Evolutionary conservation across 2,329 filamentous ascomycete species (phyloP).

Genomic region (Immersiporthe knoxdaviesiana): DNA sequence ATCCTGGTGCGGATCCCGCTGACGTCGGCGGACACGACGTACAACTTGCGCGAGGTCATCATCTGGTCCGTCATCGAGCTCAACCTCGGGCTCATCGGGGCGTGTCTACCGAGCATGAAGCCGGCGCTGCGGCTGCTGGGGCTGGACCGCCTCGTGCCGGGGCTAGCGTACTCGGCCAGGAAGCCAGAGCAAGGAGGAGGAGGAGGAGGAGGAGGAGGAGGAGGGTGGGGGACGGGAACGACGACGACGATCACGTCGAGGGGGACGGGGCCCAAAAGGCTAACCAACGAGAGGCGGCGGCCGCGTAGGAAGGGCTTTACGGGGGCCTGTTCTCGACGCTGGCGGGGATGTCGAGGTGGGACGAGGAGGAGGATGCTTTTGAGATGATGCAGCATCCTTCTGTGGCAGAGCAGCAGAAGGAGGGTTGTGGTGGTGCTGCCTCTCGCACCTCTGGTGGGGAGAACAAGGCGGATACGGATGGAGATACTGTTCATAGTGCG

Average conservation of each 20-base stretch:
- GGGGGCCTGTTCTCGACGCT: background rate
- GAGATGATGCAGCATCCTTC: background rate
- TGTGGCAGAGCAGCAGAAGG: background rate
- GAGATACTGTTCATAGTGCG: background rate
- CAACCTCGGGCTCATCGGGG: background rate
- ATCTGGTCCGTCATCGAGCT: slow-evolving; percentile 2
- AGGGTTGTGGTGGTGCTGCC: too few species aligned
- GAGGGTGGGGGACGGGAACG: too few species aligned
- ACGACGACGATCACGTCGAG: background rate
- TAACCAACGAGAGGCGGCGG: slow-evolving; percentile 1
- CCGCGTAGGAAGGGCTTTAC: background rate
- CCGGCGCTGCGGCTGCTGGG: slow-evolving; percentile 4
- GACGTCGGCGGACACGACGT: slow-evolving; percentile 2
- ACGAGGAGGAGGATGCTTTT: background rate
- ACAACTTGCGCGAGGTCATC: background rate
- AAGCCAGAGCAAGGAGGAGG: background rate
- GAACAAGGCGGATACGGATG: background rate
- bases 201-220: too few species aligned
- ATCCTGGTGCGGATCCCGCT: background rate
- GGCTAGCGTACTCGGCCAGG: background rate
- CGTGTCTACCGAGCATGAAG: background rate
- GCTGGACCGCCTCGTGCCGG: background rate
- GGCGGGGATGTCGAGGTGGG: background rate
- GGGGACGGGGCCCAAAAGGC: background rate
- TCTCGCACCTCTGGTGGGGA: background rate